phyloP scores from a whole-genome alignment of 805 yeast genomes.

The Teunomyces panamensis region DNA sequence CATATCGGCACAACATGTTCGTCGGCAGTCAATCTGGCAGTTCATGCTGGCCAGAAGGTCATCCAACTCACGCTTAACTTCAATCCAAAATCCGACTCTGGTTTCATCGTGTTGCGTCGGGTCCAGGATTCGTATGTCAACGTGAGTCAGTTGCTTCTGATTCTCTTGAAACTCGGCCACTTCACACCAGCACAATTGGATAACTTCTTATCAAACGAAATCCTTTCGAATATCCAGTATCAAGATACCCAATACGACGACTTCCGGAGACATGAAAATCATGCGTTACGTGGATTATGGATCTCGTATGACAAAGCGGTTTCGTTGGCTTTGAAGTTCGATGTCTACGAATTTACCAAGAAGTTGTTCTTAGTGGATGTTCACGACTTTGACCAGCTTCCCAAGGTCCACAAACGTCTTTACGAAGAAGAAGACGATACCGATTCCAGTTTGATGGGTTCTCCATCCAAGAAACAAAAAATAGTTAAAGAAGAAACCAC shows the following conservation, averaged over 20 bases:
- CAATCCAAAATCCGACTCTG: conserved; percentile 5
- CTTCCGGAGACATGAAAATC: conserved; percentile 25
- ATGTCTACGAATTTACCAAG: conserved; percentile 36
- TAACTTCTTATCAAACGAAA: conserved; percentile 31
- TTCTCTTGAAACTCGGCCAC: conserved; percentile 27
- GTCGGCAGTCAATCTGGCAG: conserved; percentile 22
- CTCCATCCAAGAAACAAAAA: conserved; percentile 39
- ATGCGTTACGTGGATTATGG: conserved; percentile 37
- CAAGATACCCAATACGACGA: conserved; percentile 23
- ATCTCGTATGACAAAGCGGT: conserved; percentile 44
- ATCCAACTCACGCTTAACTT: conserved; percentile 30
- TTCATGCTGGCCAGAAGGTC: conserved; percentile 35
- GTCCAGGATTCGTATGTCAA: conserved; percentile 43
- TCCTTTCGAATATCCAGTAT: conserved; percentile 31
- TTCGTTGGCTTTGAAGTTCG: conserved; percentile 34
- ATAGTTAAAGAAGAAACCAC: conserved; percentile 6
- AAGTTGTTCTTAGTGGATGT: conserved; percentile 41
- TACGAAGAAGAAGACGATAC: conserved; percentile 10
- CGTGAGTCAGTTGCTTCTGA: conserved; percentile 34
- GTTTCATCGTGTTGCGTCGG: conserved; percentile 32
- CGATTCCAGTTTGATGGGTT: conserved; percentile 17
- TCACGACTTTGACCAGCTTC: conserved; percentile 40
- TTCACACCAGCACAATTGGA: conserved; percentile 25
- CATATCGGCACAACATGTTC: conserved; percentile 26
- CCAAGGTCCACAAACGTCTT: conserved; percentile 19